Conservation (phyloP, 805 yeast genomes). For the Saturnispora sanitii region DNA sequence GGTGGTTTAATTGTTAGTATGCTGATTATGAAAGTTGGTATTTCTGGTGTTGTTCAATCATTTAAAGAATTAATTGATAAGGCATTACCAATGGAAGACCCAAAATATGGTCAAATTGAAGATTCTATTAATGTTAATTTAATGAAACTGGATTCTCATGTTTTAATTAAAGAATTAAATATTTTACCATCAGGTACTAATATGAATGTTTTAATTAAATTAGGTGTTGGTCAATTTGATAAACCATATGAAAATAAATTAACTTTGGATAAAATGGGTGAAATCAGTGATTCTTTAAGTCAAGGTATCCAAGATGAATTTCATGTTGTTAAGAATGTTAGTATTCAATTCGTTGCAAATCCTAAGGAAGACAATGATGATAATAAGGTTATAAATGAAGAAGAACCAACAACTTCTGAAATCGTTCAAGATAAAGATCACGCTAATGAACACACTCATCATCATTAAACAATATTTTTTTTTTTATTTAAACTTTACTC, state of each 20-base stretch:
- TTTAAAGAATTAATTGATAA: constrained; percentile 71
- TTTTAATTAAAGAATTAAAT: constrained; percentile 31
- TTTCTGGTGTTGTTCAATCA: constrained; percentile 59
- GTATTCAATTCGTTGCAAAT: constrained; percentile 25
- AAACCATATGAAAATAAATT: constrained; percentile 21
- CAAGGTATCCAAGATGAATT: constrained; percentile 27
- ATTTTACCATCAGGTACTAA: constrained; percentile 48
- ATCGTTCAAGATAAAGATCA: neutral
- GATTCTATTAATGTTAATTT: constrained; percentile 26
- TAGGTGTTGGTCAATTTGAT: constrained; percentile 26
- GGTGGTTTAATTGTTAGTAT: constrained; percentile 86
- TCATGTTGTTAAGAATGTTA: constrained; percentile 25
- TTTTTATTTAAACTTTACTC: no score
- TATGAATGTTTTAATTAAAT: constrained; percentile 30
- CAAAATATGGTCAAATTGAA: constrained; percentile 35
- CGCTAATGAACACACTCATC: neutral
- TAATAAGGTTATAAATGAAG: neutral
- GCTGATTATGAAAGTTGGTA: constrained; percentile 77
- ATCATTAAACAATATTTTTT: neutral
- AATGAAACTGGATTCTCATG: constrained; percentile 26
- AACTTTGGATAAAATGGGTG: constrained; percentile 27
- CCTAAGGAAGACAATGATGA: constrained; percentile 8
- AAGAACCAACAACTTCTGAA: neutral
- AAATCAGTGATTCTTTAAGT: constrained; percentile 20
- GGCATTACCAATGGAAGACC: constrained; percentile 44